Base-by-base conservation (phyloP, 1,139 yeast species). In the Scheffersomyces cryptocercus region DNA sequence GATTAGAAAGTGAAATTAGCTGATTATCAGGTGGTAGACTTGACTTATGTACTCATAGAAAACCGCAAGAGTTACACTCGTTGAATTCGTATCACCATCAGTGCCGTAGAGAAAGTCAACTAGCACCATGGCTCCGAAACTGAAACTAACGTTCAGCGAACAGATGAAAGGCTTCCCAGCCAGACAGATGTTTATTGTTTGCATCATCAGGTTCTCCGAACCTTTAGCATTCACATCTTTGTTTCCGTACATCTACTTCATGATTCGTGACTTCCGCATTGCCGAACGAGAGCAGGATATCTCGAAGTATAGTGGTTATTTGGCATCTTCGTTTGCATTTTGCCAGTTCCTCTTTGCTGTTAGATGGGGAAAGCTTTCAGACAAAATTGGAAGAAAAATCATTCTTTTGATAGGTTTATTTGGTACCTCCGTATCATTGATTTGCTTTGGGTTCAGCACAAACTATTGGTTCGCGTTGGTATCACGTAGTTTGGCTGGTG, bases 201-300 rank as follows among this genome's bases (percentile, higher is more conserved):
- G 77, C 33, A 48, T 73, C 13, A 73, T 80, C 46, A 64, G 86
- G 41, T 69, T 82, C 40, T 71, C 82, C 8, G 88, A 82, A 55
- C 87, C 88, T 1, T 70, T 83, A 29, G 78, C 86, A 2, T 81
- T 82, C 64, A 79, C 86, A 2, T 81, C 85, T 3, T 57, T 81
- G 29, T 81, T 82, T 58, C 87, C 88, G 3, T 83, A 82, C 55
- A 73, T 82, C 24, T 82, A 78, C 58, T 82, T 80, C 59, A 79
- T 82, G 84, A 81, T 83, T 29, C 63, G 79, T 53, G 81, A 79
- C 48, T 81, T 81, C 51, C 73, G 77, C 5, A 67, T 80, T 28
- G 75, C 81, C 2, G 69, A 73, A 29, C 73, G 73, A 15, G 78
- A 80, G 45, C 73, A 77, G 9, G 77, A 78, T 29, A 75, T 81